These are phyloP conservation scores for Agaricus bisporus DNA, from an alignment of 768 basidiomycete genomes.

Conservation along the genomic window DNA sequence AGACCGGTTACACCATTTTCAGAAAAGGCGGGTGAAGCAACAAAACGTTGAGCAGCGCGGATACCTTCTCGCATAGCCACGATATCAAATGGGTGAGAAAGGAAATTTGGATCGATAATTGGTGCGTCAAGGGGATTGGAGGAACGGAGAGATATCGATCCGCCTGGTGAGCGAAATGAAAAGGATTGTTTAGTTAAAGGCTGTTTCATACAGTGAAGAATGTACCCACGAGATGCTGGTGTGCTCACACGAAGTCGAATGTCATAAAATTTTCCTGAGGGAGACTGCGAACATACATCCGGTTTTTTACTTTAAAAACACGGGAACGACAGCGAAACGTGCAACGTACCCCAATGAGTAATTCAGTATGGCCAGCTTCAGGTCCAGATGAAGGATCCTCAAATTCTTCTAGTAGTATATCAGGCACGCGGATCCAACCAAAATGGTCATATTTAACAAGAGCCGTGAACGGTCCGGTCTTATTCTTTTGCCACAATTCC, in stretches of 20 bases:
- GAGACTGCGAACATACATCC: conserved; percentile 8
- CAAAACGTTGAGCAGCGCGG: conserved; percentile 14
- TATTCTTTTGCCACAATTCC: conserved; percentile 11
- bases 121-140: conserved; percentile 37
- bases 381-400: conserved; percentile 12
- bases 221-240: conserved; percentile 21
- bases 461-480: conserved; percentile 11
- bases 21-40: conserved; percentile 14
- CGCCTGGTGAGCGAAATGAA: conserved; percentile 5
- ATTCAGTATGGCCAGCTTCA: conserved; percentile 6
- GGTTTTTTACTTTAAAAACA: neutral
- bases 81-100: conserved; percentile 19
- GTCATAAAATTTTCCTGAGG: conserved; percentile 12
- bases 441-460: neutral
- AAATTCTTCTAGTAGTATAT: neutral
- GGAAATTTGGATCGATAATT: conserved; percentile 32
- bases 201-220: neutral
- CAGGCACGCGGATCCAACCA: conserved; percentile 5
- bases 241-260: conserved; percentile 16
- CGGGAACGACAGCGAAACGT: neutral
- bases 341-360: neutral
- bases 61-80: conserved; percentile 17
- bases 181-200: no score
- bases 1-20: conserved; percentile 10
- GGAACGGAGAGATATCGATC: conserved; percentile 25